Conservation (phyloP, 108 stramenopile species). For the Cyclotella baltica region DNA sequence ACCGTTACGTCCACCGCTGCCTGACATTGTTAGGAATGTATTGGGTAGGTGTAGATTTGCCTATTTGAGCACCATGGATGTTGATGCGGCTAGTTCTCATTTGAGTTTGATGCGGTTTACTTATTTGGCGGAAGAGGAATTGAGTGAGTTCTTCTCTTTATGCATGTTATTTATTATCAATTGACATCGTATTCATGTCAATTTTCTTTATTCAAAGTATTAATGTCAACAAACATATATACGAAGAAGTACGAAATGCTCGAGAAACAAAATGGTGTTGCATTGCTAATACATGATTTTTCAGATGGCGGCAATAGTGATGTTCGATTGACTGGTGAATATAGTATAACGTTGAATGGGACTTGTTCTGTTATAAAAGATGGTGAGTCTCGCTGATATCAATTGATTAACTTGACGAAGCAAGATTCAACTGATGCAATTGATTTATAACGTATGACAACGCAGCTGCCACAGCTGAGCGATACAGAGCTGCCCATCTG, state of each 20-base stretch:
- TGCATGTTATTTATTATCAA: not conserved
- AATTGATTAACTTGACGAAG: not conserved
- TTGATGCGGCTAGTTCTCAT: slow-evolving; percentile 36
- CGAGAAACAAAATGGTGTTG: slow-evolving; percentile 63
- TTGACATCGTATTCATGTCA: not conserved
- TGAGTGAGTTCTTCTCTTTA: slow-evolving; percentile 17
- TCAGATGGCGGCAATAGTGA: slow-evolving; percentile 5
- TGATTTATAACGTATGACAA: too few relatives aligned
- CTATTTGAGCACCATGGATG: slow-evolving; percentile 68
- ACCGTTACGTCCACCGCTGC: slow-evolving; percentile 62
- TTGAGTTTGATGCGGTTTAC: slow-evolving; percentile 74
- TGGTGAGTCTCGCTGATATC: too few relatives aligned
- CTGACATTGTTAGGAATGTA: slow-evolving; percentile 51
- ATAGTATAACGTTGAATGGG: slow-evolving; percentile 73
- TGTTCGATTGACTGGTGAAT: slow-evolving; percentile 38
- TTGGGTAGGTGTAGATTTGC: slow-evolving; percentile 61
- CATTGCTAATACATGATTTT: slow-evolving; percentile 66
- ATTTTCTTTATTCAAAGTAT: not conserved
- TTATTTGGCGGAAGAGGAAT: slow-evolving; percentile 55
- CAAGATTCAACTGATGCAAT: too few relatives aligned
- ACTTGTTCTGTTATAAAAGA: slow-evolving; percentile 61
- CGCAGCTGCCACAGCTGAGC: slow-evolving; percentile 45
- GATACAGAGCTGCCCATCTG: slow-evolving; percentile 57
- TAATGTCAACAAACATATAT: slow-evolving; percentile 65
- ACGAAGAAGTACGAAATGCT: slow-evolving; percentile 76